phyloP scores from a whole-genome alignment of 352 stramenopile genomes.

The Phytophthora constricta region DNA sequence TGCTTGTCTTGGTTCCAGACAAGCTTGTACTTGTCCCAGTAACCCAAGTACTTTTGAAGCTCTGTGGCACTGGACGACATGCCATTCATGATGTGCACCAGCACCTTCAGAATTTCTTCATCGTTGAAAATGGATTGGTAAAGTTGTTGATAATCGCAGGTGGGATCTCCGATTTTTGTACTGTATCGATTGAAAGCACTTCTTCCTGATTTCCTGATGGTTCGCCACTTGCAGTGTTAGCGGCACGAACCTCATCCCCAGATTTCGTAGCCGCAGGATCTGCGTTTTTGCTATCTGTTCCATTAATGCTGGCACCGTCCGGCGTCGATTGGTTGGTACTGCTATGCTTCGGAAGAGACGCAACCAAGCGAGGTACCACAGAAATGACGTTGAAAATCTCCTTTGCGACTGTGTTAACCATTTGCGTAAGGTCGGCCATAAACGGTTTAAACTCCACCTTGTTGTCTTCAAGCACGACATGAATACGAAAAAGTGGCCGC shows the following conservation, averaged over 20 bases:
- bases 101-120: conserved; percentile 95
- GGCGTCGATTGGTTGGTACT: conserved; percentile 29
- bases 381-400: conserved; percentile 95
- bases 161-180: conserved; percentile 17
- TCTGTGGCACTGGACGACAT: conserved; percentile 94
- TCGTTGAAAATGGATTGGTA: conserved; percentile 96
- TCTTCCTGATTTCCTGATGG: conserved; percentile 31
- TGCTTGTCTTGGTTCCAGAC: conserved; percentile 96
- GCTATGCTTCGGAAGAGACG: conserved; percentile 42
- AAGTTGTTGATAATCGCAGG: conserved; percentile 57
- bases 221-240: conserved; percentile 22
- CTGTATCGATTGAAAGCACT: conserved; percentile 12
- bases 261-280: conserved; percentile 11
- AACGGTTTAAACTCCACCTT: conserved; percentile 94
- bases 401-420: conserved; percentile 95
- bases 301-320: conserved; percentile 17
- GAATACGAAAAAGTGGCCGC: conserved; percentile 92
- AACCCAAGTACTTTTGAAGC: conserved; percentile 95
- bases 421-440: conserved; percentile 94
- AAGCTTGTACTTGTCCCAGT: conserved; percentile 95
- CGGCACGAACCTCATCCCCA: conserved; percentile 32
- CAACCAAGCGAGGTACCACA: conserved; percentile 89
- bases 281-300: conserved; percentile 19
- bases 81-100: conserved; percentile 96
- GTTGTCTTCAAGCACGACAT: conserved; percentile 93